Base-by-base conservation (phyloP, 495 filamentous ascomycete genomes). In the Talaromyces trachyspermus region DNA sequence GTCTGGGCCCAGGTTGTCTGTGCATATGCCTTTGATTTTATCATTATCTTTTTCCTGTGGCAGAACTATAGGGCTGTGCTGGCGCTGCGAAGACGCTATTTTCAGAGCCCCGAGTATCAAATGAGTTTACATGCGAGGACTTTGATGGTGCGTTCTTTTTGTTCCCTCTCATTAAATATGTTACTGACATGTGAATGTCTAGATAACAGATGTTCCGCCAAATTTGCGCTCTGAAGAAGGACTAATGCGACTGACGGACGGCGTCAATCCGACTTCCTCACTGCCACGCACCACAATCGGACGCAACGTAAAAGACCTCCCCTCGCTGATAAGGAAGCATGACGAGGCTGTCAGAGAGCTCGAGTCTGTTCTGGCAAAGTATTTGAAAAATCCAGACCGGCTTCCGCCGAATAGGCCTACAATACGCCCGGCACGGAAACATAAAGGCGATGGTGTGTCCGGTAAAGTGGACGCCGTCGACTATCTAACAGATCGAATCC, bases 391-490 rank as follows among this genome's bases (percentile, higher is more conserved):
- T 46, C 94, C 92, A 0, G 75, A 89, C 53, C 79, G 81, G 40
- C 74, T 97, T 2, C 92, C 94, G 0, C 48, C 83, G 0, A 77
- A 75, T n/a, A 74, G 94, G 45, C 92, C 94, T 8, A 75, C 76
- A 6, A 91, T 89, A 66, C 77, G 74, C 42, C 88, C 86, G 3
- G 83, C 85, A 9, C 85, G 87, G 54, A 83, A 78, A 37, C 77
- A 81, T 19, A 80, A 84, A 46, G 53, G 42, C 17, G 65, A 69
- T 18, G 51, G 62, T 9, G 57, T 57, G 2, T 50, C 51, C 25
- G 58, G 57, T 14, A 88, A 86, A 57, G 78, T 97, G 20, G 92
- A 98, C 54, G 87, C 94, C 10, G 97, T 98, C 56, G 88, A 95
- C 52, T 96, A 95, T 55, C 73, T 95, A 38, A 94, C 89, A 0